These are phyloP conservation scores for Oidium heveae DNA, from an alignment of 2,329 filamentous ascomycete genomes.

Conservation along the genomic window DNA sequence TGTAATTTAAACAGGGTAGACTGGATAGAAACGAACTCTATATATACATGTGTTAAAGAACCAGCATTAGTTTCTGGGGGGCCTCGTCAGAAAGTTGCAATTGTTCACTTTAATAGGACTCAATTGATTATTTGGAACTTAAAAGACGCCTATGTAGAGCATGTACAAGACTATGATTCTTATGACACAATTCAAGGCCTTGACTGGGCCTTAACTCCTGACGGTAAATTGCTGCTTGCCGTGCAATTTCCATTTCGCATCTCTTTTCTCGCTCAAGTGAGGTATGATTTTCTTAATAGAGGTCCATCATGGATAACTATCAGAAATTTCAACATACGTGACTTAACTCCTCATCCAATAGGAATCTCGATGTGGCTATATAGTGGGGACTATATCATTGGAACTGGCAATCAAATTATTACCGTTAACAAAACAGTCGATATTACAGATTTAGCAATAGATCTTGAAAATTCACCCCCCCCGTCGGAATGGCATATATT, in stretches of 20 bases:
- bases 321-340: conserved; percentile 54
- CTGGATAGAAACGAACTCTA: conserved; percentile 60
- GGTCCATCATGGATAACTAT: conserved; percentile 77
- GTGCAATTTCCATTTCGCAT: conserved; percentile 83
- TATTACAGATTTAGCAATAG: conserved; percentile 6
- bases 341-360: conserved; percentile 69
- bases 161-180: conserved; percentile 46
- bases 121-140: conserved; percentile 82
- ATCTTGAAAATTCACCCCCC: conserved; percentile 8
- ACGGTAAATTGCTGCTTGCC: conserved; percentile 67
- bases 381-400: conserved; percentile 64
- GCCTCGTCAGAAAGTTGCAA: conserved; percentile 62
- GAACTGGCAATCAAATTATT: conserved; percentile 77
- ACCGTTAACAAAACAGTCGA: conserved; percentile 45
- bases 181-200: conserved; percentile 61
- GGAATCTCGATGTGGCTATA: conserved; percentile 82
- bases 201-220: conserved; percentile 82
- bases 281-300: conserved; percentile 75
- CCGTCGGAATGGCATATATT: conserved; percentile 34
- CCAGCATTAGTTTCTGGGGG: conserved; percentile 65
- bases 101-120: conserved; percentile 50
- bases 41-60: conserved; percentile 50
- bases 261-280: conserved; percentile 59
- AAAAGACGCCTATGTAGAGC: conserved; percentile 56
- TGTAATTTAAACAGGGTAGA: conserved; percentile 33